These are phyloP conservation scores for Termitomyces sp. DNA, from an alignment of 768 basidiomycete genomes.

Conservation along the genomic window DNA sequence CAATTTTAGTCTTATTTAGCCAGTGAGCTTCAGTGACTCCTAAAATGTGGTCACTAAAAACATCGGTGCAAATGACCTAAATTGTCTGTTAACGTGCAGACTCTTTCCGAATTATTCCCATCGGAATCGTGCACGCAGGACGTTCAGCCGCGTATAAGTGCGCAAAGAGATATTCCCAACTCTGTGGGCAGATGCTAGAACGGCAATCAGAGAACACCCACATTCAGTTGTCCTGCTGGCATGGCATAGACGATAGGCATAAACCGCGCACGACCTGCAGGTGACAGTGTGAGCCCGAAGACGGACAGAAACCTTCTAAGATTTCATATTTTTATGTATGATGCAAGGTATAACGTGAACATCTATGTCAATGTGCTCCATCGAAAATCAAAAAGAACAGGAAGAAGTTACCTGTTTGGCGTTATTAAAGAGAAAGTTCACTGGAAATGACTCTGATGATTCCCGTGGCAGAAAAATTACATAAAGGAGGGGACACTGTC, in stretches of 20 bases:
- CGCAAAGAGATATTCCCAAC: background rate
- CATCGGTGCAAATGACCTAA: background rate
- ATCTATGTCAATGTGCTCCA: background rate
- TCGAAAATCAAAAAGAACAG: background rate
- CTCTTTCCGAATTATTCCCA: background rate
- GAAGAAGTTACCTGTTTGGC: background rate
- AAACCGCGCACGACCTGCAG: constrained; percentile 1
- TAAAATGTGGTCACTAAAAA: background rate
- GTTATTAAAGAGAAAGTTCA: background rate
- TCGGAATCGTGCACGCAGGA: background rate
- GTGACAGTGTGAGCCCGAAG: background rate
- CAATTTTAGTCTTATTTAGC: too few species aligned
- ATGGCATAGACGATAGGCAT: constrained; percentile 1
- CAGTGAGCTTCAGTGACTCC: background rate
- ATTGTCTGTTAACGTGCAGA: background rate
- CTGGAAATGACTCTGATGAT: background rate
- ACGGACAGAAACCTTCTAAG: background rate
- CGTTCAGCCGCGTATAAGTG: background rate
- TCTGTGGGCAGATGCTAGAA: background rate
- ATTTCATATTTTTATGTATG: background rate
- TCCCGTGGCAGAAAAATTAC: background rate
- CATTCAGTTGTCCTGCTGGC: background rate
- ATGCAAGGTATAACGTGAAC: background rate
- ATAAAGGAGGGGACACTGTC: background rate
- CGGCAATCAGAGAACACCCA: background rate